Base-by-base conservation (phyloP, 495 filamentous ascomycete genomes). In the Xylaria castorea region DNA sequence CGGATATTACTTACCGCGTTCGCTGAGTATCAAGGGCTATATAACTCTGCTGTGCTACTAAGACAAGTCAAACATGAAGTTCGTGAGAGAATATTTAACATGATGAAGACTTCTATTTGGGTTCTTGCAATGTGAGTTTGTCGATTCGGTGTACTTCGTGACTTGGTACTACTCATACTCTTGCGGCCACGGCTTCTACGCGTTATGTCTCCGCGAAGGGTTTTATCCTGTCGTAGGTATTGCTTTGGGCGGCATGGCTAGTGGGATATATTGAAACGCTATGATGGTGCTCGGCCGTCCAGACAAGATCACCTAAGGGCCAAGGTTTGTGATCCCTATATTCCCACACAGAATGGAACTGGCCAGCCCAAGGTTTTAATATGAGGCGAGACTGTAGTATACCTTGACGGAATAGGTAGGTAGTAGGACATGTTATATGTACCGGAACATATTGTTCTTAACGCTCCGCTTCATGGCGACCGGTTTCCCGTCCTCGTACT, bases 391-490 rank as follows among this genome's bases (percentile, higher is more conserved):
- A 53, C 1, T 53, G 5, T 55, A 55, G 5, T 55, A 55, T 27
- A 30, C 11, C 9, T 55, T 14, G 9, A 55, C 51, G 14, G 1
- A 7, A 7, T 9, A 48, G 3, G 60, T 12, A 42, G 9, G 7
- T 38, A 38, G 11, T 11, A 44, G n/a, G 27, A 8, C 11, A 46
- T 12, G 27, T 74, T 44, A 78, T 30, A 78, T 78, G 22, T 78
- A 78, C 8, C 76, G 76, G 25, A 78, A 78, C 76, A 78, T 78
- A 48, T 78, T 78, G 22, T 91, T 88, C 74, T 84, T 90, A 8
- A 95, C 93, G 40, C 90, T 84, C 58, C 92, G 84, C 81, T 95
- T 96, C 92, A 95, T 92, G 1, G 91, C 83, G 11, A 87, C 88
- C 1, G 92, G 88, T 76, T 91, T 85, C 0, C 94, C 93, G 74